Evolutionary conservation across 768 basidiomycete species (phyloP).

Genomic region (Tylopilus plumbeoviolaceoides): DNA sequence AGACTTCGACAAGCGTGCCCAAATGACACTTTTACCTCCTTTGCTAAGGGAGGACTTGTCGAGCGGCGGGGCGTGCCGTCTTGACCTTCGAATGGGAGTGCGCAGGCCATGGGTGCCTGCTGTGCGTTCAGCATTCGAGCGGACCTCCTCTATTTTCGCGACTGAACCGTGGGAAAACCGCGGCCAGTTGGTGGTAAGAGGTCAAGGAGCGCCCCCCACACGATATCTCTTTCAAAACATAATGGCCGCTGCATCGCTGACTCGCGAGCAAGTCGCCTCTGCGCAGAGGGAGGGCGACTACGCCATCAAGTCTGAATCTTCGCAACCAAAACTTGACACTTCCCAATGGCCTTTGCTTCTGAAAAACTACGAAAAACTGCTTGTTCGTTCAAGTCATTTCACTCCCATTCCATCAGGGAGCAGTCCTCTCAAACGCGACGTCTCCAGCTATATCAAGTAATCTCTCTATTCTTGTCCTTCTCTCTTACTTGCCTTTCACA

Average conservation of each 20-base stretch:
- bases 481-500: background rate
- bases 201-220: background rate
- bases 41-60: no score
- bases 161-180: no score
- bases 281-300: conserved; percentile 75
- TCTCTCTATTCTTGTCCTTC: conserved; percentile 3
- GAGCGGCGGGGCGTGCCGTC: no score
- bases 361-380: conserved; percentile 98
- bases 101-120: no score
- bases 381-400: conserved; percentile 93
- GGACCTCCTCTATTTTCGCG: no score
- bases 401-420: conserved; percentile 95
- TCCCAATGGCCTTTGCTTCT: conserved; percentile 96
- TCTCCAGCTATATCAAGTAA: conserved; percentile 86
- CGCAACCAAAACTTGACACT: conserved; percentile 79
- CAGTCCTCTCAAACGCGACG: conserved; percentile 93
- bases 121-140: no score
- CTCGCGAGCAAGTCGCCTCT: conserved; percentile 65
- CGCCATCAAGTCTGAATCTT: conserved; percentile 74
- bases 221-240: background rate
- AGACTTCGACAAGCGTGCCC: no score
- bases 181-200: no score
- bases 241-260: conserved; percentile 36
- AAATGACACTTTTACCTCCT: no score
- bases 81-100: no score